Evolutionary conservation across 768 basidiomycete genomes (phyloP).

Genomic region (Panaeolus cyanescens): DNA sequence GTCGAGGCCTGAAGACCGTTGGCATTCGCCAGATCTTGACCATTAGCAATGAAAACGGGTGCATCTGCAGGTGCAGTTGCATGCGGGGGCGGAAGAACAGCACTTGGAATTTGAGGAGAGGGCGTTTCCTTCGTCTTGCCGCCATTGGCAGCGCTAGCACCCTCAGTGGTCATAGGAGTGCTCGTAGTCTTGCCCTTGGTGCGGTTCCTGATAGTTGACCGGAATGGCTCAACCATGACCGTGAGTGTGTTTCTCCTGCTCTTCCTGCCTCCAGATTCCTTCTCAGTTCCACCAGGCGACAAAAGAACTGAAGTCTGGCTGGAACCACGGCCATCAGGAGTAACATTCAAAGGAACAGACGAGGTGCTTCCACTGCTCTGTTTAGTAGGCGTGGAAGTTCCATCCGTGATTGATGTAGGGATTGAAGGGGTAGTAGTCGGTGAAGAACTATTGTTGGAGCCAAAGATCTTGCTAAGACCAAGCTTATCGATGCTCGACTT

Average conservation of each 20-base stretch:
- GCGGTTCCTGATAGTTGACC: constrained; percentile 51
- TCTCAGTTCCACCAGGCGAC: constrained; percentile 31
- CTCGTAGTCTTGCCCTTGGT: constrained; percentile 34
- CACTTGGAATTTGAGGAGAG: constrained; percentile 14
- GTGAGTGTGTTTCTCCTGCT: constrained; percentile 81
- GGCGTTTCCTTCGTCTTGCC: constrained; percentile 9
- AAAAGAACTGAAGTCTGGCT: constrained; percentile 28
- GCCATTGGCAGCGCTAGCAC: constrained; percentile 13
- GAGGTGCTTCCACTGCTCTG: constrained; percentile 6
- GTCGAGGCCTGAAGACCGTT: constrained; percentile 65
- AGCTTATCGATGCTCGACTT: constrained; percentile 77
- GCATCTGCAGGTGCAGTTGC: constrained; percentile 14
- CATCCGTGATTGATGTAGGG: constrained; percentile 25
- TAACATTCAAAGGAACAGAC: neutral
- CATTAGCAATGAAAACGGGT: constrained; percentile 14
- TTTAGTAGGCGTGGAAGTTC: constrained; percentile 12
- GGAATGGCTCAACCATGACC: constrained; percentile 82
- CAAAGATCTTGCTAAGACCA: constrained; percentile 76
- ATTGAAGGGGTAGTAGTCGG: constrained; percentile 30
- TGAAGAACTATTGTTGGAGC: constrained; percentile 32
- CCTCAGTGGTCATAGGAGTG: constrained; percentile 26
- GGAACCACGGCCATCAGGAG: constrained; percentile 15
- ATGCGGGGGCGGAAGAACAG: constrained; percentile 14
- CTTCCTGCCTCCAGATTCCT: constrained; percentile 47
- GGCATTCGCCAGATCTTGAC: constrained; percentile 28